A percentile compares a stretch with the other conserved stretches of the same genome.
Conservation (phyloP, 352 stramenopile species). For the Pythium coloratum region DNA sequence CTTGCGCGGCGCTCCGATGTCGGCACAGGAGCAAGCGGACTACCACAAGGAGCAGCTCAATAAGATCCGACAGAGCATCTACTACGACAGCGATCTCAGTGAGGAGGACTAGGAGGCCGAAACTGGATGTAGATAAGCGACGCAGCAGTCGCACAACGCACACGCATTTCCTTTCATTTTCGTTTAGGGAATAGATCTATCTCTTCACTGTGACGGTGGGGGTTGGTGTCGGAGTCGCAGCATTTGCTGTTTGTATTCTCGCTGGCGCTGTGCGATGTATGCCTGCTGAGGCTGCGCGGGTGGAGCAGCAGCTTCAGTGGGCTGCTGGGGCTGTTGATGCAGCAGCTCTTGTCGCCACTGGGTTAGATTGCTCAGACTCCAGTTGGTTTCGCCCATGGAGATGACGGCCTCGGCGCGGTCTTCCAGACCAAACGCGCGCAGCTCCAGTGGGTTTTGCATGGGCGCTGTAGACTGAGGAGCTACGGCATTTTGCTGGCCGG, state of each 20-base stretch:
- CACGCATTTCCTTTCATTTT: not conserved
- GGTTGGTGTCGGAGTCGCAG: constrained; percentile 22
- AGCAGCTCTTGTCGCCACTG: constrained; percentile 67
- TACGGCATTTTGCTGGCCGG: not conserved
- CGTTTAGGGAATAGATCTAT: not conserved
- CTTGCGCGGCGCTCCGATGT: constrained; percentile 35
- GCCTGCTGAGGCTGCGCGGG: not conserved
- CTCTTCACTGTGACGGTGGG: constrained; percentile 15
- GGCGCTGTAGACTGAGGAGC: not conserved
- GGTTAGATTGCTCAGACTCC: constrained; percentile 58
- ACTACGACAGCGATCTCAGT: constrained; percentile 83
- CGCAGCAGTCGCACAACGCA: not conserved
- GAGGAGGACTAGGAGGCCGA: constrained; percentile 49
- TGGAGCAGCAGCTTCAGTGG: not conserved
- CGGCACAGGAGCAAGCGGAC: constrained; percentile 33
- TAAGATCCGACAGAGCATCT: constrained; percentile 82
- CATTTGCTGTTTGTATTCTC: constrained; percentile 69
- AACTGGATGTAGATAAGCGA: constrained; percentile 3
- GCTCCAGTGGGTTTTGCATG: constrained; percentile 41
- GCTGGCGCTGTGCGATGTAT: constrained; percentile 69
- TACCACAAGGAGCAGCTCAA: constrained; percentile 53
- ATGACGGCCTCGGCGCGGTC: constrained; percentile 78
- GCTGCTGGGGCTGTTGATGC: constrained; percentile 6
- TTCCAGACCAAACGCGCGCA: constrained; percentile 72
- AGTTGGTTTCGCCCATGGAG: constrained; percentile 38